Percentiles rank a stretch among this genome's conserved stretches.
These are phyloP conservation scores for Cladosporium austrohemisphaericum DNA, from an alignment of 2,329 filamentous ascomycete genomes.

Conservation along the genomic window DNA sequence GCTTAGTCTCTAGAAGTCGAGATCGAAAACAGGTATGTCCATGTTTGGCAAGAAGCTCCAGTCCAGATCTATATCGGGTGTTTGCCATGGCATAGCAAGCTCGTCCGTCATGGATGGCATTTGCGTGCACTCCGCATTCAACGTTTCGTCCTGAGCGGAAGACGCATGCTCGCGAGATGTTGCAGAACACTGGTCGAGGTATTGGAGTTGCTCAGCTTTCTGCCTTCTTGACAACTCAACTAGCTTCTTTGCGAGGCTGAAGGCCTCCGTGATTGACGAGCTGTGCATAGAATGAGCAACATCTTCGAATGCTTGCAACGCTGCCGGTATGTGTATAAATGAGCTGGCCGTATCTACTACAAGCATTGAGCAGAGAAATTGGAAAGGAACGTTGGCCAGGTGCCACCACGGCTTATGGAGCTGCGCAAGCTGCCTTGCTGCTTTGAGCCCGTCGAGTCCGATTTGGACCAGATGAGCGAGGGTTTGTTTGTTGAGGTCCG, in stretches of 20 bases:
- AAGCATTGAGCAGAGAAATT: background rate
- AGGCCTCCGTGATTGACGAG: background rate
- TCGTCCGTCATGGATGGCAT: background rate
- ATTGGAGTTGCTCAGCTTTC: background rate
- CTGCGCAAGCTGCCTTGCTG: background rate
- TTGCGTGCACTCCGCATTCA: no score
- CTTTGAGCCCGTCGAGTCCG: background rate
- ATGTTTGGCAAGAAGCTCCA: background rate
- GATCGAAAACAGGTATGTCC: background rate
- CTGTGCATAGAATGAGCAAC: background rate
- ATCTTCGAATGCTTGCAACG: background rate
- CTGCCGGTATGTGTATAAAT: background rate
- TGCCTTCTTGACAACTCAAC: background rate
- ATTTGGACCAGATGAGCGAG: background rate
- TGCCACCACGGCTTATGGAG: conserved; percentile 1
- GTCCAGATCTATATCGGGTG: background rate
- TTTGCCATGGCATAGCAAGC: background rate
- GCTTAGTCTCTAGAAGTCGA: background rate
- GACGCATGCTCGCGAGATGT: background rate
- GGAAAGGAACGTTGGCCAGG: background rate
- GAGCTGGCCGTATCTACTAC: background rate
- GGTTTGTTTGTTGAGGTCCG: background rate
- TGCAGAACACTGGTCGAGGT: background rate
- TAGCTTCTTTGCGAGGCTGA: background rate
- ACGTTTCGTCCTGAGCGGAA: background rate